A percentile compares a stretch with the other conserved stretches of the same genome.
phyloP scores from a whole-genome alignment of 2,329 filamentous ascomycete genomes.

The Aphanocladium album region DNA sequence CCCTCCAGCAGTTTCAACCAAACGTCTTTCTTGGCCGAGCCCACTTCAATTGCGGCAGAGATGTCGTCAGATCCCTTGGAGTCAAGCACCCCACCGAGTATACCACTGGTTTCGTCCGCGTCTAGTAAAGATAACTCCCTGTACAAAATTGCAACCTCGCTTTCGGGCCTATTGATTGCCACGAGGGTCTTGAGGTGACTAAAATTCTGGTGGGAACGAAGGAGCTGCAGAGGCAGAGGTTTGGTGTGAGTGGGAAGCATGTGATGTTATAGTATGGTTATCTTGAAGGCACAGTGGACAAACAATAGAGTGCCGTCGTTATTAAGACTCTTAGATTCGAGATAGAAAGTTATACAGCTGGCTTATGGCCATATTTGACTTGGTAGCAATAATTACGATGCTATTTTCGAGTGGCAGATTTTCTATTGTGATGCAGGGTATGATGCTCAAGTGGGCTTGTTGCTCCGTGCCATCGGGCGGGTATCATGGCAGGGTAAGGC shows the following conservation, averaged over 20 bases:
- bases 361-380: constrained; percentile 12
- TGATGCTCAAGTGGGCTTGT: no score
- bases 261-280: constrained; percentile 13
- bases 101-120: neutral
- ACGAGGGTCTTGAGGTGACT: neutral
- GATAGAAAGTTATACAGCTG: constrained; percentile 10
- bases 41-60: neutral
- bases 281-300: constrained; percentile 5
- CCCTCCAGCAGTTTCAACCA: neutral
- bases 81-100: neutral
- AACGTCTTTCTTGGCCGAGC: neutral
- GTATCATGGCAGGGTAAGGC: no score
- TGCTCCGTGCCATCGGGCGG: no score
- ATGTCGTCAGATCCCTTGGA: neutral
- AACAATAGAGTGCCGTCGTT: neutral
- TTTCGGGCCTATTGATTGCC: neutral
- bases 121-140: neutral
- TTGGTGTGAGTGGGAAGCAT: neutral
- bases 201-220: no score
- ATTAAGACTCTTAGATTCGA: constrained; percentile 13
- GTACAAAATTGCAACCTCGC: neutral
- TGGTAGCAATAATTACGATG: constrained; percentile 10
- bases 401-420: neutral
- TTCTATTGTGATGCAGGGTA: neutral
- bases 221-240: no score